Conservation (phyloP, 305 asterid species). For the Petunia hybrid region DNA sequence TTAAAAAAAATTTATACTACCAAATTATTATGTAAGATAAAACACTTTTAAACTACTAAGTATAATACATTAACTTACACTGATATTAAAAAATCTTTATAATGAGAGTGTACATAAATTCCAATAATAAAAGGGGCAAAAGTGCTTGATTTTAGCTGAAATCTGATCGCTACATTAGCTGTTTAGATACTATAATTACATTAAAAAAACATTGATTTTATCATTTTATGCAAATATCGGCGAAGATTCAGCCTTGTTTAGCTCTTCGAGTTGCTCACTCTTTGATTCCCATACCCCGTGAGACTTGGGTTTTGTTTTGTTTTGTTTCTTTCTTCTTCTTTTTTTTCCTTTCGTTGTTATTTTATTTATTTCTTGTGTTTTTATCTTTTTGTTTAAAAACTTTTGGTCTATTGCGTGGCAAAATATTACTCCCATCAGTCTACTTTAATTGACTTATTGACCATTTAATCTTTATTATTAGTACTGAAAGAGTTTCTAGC, state of each 20-base stretch:
- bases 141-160: conserved; percentile 49
- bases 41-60: neutral
- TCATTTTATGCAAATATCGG: conserved; percentile 47
- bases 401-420: too few relatives aligned
- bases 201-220: conserved; percentile 50
- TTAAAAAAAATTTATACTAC: too few relatives aligned
- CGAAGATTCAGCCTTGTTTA: conserved; percentile 89
- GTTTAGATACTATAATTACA: conserved; percentile 19
- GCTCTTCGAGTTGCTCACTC: conserved; percentile 67
- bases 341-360: neutral
- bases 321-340: neutral
- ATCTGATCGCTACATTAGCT: conserved; percentile 40
- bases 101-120: too few relatives aligned
- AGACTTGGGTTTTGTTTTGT: conserved; percentile 47
- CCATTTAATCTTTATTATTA: too few relatives aligned
- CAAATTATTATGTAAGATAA: too few relatives aligned
- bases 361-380: neutral
- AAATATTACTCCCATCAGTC: too few relatives aligned
- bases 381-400: too few relatives aligned
- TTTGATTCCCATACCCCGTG: conserved; percentile 62
- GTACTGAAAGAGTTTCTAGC: too few relatives aligned
- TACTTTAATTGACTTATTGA: too few relatives aligned
- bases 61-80: too few relatives aligned
- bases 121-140: conserved; percentile 12
- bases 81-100: too few relatives aligned